Base-by-base conservation (phyloP, 2,329 filamentous ascomycete genomes). In the Colletotrichum aenigma region DNA sequence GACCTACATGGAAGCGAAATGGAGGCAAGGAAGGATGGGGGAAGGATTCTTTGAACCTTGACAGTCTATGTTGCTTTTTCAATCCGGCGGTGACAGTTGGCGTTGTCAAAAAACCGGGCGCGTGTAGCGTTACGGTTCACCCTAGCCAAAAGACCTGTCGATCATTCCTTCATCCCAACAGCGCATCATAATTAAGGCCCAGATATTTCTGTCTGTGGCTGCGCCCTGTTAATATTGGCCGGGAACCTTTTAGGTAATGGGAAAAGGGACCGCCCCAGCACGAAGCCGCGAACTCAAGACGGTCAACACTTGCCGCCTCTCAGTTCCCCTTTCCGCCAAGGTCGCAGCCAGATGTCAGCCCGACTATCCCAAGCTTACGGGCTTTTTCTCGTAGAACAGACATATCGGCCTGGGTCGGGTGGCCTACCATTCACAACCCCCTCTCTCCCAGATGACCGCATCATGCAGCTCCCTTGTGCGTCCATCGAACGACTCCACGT, bases 371-470 rank as follows among this genome's bases (percentile, higher is more conserved):
- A 48, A 34, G 38, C 68, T 67, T 55, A 67, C 62, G 61, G 26
- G 16, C 38, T 64, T 71, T n/a, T 66, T 28, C 26, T 52, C 62
- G 32, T 56, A 61, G 43, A 52, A 52, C 43, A 52, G 30, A 28
- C 13, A 38, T 56, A 62, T 73, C 70, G 56, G 58, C 70, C 58
- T 38, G 21, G 43, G 70, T 76, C 74, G 18, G 36, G 74, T 73
- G 70, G 74, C 70, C 56, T 58, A 12, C 64, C 38, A 62, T 68
- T 48, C 56, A 58, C 16, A 32, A 15, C 61, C 30, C 64, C 56
- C 70, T 56, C 70, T 48, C 70, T 18, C 52, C 34, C 70, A 75
- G 58, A 75, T 75, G 74, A 75, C 74, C 64, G 70, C 74, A 75
- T 75, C 74, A 75, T 75, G 74, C 70, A 75, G 70, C 32, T 21